phyloP scores from a whole-genome alignment of 1,284 basidiomycete species.

The Tilletia indica region DNA sequence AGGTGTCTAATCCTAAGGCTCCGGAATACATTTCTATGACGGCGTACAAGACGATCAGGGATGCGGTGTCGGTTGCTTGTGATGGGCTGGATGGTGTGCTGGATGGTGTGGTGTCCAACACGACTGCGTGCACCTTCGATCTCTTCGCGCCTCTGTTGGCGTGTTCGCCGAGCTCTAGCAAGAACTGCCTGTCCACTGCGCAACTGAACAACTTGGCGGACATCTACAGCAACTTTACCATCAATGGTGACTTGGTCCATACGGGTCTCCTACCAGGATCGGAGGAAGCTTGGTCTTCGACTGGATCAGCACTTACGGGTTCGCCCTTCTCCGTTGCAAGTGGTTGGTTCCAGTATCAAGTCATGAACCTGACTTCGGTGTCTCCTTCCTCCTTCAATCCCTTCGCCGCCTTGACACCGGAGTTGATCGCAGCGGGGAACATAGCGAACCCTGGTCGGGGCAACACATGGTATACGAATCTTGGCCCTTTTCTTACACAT shows the following conservation, averaged over 20 bases:
- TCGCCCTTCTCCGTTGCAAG: slow-evolving; percentile 23
- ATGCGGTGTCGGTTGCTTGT: slow-evolving; percentile 29
- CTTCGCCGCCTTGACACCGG: slow-evolving; percentile 24
- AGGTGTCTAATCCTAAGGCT: slow-evolving; percentile 24
- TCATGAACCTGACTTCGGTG: slow-evolving; percentile 26
- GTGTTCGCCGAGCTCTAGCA: not conserved
- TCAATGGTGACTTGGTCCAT: slow-evolving; percentile 25
- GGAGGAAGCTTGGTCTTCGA: slow-evolving; percentile 28
- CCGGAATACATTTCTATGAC: slow-evolving; percentile 24
- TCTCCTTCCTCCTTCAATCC: slow-evolving; percentile 24
- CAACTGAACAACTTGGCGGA: slow-evolving; percentile 33
- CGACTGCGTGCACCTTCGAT: slow-evolving; percentile 27
- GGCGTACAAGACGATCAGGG: slow-evolving; percentile 28
- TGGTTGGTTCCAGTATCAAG: slow-evolving; percentile 34
- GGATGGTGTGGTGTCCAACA: slow-evolving; percentile 32
- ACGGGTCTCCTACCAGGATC: slow-evolving; percentile 29
- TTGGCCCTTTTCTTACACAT: slow-evolving; percentile 47
- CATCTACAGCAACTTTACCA: slow-evolving; percentile 26
- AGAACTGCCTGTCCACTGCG: slow-evolving; percentile 25
- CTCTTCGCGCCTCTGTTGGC: not conserved
- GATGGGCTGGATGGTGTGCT: slow-evolving; percentile 32
- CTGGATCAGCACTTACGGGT: slow-evolving; percentile 24
- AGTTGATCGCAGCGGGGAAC: slow-evolving; percentile 27
- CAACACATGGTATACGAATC: slow-evolving; percentile 38
- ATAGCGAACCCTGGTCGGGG: slow-evolving; percentile 29